phyloP scores from a whole-genome alignment of 2,329 filamentous ascomycete genomes.

The Didymella sp. region DNA sequence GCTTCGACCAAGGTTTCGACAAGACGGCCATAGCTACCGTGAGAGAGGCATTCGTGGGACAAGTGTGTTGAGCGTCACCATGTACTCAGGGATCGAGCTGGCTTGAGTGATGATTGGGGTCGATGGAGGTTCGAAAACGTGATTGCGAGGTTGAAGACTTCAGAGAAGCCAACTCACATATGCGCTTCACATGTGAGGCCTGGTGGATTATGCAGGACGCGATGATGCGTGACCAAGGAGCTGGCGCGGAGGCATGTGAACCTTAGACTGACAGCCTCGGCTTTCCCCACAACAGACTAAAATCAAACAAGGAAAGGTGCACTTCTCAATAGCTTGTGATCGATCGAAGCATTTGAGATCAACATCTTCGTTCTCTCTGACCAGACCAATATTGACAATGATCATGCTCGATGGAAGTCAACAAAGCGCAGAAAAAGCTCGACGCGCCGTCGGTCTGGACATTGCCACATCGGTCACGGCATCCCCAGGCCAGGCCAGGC shows the following conservation, averaged over 20 bases:
- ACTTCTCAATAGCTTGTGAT: neutral
- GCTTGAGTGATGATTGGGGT: neutral
- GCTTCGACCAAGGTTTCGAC: constrained; percentile 48
- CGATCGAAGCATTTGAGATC: neutral
- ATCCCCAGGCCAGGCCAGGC: neutral
- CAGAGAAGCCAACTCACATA: neutral
- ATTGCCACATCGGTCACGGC: neutral
- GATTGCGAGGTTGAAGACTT: neutral
- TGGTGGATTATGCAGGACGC: constrained; percentile 11
- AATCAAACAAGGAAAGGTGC: neutral
- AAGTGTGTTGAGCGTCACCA: constrained; percentile 11
- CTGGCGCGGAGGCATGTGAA: constrained; percentile 31
- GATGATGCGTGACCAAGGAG: constrained; percentile 20
- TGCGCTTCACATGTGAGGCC: constrained; percentile 18
- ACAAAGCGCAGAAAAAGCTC: neutral
- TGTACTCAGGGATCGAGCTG: neutral
- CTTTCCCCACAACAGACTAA: constrained; percentile 27
- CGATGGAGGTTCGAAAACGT: neutral
- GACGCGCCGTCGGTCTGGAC: neutral
- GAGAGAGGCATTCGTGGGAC: constrained; percentile 27
- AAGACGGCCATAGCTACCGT: constrained; percentile 50
- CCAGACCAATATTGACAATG: neutral
- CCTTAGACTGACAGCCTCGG: constrained; percentile 28
- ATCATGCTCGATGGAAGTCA: neutral
- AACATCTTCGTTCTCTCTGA: neutral